A percentile compares a stretch with the other conserved stretches of the same genome.
phyloP scores from a whole-genome alignment of 148 eudicot genomes.

The Limonium bicolor region DNA sequence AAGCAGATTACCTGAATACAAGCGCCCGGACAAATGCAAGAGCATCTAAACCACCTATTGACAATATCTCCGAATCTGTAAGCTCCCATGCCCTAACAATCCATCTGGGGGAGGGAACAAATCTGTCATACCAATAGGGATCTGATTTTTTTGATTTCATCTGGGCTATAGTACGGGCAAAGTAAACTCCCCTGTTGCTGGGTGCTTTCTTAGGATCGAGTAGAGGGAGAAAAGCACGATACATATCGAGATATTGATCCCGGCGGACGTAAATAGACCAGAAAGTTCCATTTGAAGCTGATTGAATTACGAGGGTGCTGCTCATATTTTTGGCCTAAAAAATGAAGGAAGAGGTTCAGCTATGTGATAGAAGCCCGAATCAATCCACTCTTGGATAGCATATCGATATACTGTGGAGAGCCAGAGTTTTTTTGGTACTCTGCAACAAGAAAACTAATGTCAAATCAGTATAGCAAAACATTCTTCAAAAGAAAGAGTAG shows the following conservation, averaged over 20 bases:
- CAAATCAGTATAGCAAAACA: too few relatives aligned
- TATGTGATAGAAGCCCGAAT: too few relatives aligned
- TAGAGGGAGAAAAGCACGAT: slow-evolving; percentile 44
- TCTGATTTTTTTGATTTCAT: slow-evolving; percentile 21
- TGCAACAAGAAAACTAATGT: too few relatives aligned
- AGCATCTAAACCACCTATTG: slow-evolving; percentile 75
- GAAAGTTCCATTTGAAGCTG: slow-evolving; percentile 42
- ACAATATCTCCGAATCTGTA: slow-evolving; percentile 57
- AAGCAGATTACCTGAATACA: slow-evolving; percentile 41
- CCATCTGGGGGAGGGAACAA: slow-evolving; percentile 90
- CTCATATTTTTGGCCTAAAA: too few relatives aligned
- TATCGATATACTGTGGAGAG: too few relatives aligned
- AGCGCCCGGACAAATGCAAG: slow-evolving; percentile 49
- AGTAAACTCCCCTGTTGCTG: slow-evolving; percentile 54
- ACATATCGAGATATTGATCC: slow-evolving; percentile 60
- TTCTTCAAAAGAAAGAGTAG: too few relatives aligned
- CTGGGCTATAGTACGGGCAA: slow-evolving; percentile 52
- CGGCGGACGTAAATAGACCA: slow-evolving; percentile 78
- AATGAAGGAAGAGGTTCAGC: too few relatives aligned
- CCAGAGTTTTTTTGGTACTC: too few relatives aligned
- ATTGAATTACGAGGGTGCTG: too few relatives aligned
- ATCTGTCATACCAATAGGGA: slow-evolving; percentile 39
- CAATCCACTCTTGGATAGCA: too few relatives aligned
- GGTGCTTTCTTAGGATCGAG: slow-evolving; percentile 80
- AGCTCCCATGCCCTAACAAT: slow-evolving; percentile 68